These are phyloP conservation scores for Chlorella sorokiniana DNA, from an alignment of 139 green algal species.

Conservation along the genomic window DNA sequence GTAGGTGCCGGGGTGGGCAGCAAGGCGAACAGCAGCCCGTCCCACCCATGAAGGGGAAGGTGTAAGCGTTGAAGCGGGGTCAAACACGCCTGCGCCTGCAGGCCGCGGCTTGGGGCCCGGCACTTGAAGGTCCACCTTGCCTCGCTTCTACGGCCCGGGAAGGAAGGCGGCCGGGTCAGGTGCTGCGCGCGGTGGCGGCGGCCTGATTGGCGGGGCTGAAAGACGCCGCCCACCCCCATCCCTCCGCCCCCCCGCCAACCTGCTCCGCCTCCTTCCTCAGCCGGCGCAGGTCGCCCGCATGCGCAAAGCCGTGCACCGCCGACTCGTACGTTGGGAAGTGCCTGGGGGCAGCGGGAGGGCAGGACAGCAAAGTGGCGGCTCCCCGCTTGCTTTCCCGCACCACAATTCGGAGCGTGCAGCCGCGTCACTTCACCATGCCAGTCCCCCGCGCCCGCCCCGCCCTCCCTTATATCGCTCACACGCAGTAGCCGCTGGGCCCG, in stretches of 20 bases:
- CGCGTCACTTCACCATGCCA: too few relatives aligned
- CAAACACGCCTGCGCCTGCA: constrained; percentile 20
- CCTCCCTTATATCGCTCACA: background rate
- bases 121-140: constrained; percentile 21
- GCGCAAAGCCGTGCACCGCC: constrained; percentile 61
- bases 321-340: constrained; percentile 59
- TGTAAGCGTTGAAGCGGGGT: constrained; percentile 41
- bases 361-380: background rate
- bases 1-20: background rate
- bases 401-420: too few relatives aligned
- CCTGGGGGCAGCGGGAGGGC: background rate
- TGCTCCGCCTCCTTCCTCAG: constrained; percentile 39
- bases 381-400: too few relatives aligned
- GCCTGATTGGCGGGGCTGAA: too few relatives aligned
- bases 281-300: constrained; percentile 37
- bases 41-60: constrained; percentile 65
- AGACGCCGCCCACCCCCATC: background rate
- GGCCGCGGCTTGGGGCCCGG: constrained; percentile 35
- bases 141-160: background rate
- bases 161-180: background rate
- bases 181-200: background rate
- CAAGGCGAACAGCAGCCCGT: background rate
- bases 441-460: background rate
- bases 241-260: background rate
- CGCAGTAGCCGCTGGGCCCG: constrained; percentile 22